Base-by-base conservation (phyloP, 345 rosid species). In the Adansonia digitata region DNA sequence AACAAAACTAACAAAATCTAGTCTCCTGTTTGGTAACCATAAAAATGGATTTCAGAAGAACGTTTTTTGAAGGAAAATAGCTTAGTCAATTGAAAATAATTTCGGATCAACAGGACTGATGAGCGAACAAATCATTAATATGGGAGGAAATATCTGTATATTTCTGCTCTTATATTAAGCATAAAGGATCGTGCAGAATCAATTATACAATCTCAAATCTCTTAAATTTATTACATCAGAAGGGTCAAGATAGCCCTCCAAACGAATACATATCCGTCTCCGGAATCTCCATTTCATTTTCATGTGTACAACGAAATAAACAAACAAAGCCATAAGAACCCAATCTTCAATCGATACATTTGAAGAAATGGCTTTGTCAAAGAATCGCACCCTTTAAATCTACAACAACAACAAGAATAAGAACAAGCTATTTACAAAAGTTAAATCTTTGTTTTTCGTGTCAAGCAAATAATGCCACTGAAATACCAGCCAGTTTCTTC, bases 401-500 rank as follows among this genome's bases (percentile, higher is more conserved):
- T 77, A 74, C 81, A 81, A 70, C 74, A 73, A 73, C 78, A 77
- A 56, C 11, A 31, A 56, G 13, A 43, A 43, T 9, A 10, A 43
- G 2, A 4, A 14, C 13, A 11, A 10, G 11, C 17, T 75, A 65
- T 75, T 27, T 59, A 80, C 74, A 49, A 20, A 35, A 40, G 24
- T 20, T 12, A n/a, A 22, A 49, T 40, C 15, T 5, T 24, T n/a
- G n/a, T n/a, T 78, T 79, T 57, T 49, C 73, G 3, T 81, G 85
- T 22, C 80, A 83, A 60, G 82, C 60, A 65, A 94, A 92, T 78
- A 92, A 79, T 5, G 88, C 84, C 14, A 85, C 85, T 12, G 94
- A 82, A 70, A 94, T 66, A 6, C 79, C 83, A 0, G 88, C 74
- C 2, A 92, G 78, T 11, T 80, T 84, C 63, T 79, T 86, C 74